Conservation (phyloP, 176 grass and related monocot genomes). For the Neostapfia colusana region DNA sequence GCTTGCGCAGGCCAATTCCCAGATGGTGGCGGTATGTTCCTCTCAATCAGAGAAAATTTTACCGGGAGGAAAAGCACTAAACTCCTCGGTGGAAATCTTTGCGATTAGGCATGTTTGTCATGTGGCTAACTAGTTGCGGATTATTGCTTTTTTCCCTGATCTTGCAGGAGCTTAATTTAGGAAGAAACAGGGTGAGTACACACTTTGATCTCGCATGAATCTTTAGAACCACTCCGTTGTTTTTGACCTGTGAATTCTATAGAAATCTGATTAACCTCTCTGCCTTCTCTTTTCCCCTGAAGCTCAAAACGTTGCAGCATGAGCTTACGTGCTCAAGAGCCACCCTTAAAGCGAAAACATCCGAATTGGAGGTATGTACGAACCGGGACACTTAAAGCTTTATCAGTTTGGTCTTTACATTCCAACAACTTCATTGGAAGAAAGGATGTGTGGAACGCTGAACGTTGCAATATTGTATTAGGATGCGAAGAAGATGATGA, state of each 20-base stretch:
- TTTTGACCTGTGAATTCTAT: background rate
- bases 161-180: constrained; percentile 55
- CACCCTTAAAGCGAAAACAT: constrained; percentile 44
- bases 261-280: constrained; percentile 4
- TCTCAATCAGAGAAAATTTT: background rate
- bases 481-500: constrained; percentile 46
- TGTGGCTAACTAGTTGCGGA: background rate
- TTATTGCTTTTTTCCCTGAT: background rate
- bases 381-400: background rate
- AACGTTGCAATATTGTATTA: background rate
- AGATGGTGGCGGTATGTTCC: constrained; percentile 45
- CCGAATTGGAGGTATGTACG: constrained; percentile 45
- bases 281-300: constrained; percentile 1
- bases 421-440: background rate
- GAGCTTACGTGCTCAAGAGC: constrained; percentile 54
- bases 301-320: constrained; percentile 58
- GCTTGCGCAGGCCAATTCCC: constrained; percentile 48
- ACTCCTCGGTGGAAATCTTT: background rate
- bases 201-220: constrained; percentile 11
- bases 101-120: background rate
- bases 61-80: background rate
- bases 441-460: background rate
- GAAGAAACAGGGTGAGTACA: constrained; percentile 50
- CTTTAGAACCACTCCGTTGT: background rate
- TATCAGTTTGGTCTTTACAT: background rate